Percentiles rank a stretch among this genome's conserved stretches.
Conservation (phyloP, 352 stramenopile species). For the Phytopythium vexans region DNA sequence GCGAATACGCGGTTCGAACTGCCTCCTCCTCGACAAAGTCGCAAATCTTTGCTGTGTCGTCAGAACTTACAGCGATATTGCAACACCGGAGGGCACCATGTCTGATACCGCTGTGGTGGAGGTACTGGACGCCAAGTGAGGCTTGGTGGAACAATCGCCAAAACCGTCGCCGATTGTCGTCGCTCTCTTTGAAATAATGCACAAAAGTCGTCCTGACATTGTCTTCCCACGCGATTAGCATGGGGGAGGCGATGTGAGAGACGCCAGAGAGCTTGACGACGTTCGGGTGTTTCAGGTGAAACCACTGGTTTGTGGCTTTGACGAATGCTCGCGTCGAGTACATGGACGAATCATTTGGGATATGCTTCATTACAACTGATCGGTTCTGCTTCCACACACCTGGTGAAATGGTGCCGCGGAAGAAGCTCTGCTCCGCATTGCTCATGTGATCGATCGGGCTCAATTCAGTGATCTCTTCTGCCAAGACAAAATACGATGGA, state of each 20-base stretch:
- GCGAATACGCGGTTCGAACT: constrained; percentile 6
- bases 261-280: constrained; percentile 38
- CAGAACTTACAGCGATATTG: constrained; percentile 69
- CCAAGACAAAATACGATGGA: constrained; percentile 20
- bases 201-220: constrained; percentile 21
- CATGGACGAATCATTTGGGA: constrained; percentile 21
- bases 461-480: constrained; percentile 20
- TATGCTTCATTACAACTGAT: constrained; percentile 36
- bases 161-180: constrained; percentile 12
- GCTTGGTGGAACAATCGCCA: constrained; percentile 29
- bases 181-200: constrained; percentile 24
- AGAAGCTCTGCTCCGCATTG: constrained; percentile 12
- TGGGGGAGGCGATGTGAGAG: constrained; percentile 35
- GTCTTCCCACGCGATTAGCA: constrained; percentile 33
- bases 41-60: not conserved
- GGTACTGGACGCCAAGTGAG: constrained; percentile 51
- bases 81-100: constrained; percentile 85
- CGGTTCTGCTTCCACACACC: constrained; percentile 20
- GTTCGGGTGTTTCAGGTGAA: constrained; percentile 29
- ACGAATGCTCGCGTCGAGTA: constrained; percentile 29
- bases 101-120: constrained; percentile 61
- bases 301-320: constrained; percentile 37
- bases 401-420: no score
- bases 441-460: constrained; percentile 23
- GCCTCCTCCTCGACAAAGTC: not conserved